Percentiles rank a stretch among this genome's conserved stretches.
phyloP scores from a whole-genome alignment of 768 basidiomycete species.

The Coprinellus aureogranulatus region DNA sequence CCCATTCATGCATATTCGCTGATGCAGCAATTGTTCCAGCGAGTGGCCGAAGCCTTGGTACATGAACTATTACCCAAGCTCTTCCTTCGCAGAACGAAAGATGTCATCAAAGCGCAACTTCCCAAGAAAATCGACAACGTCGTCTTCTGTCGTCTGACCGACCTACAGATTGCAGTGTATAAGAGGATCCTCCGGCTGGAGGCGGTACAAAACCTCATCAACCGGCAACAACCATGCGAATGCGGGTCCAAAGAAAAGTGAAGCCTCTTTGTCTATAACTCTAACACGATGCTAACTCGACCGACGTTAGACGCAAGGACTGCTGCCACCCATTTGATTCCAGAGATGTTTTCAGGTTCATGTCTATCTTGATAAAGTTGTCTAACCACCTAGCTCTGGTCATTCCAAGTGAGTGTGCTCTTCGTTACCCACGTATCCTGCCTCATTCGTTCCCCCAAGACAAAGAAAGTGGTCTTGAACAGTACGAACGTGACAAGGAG shows the following conservation, averaged over 20 bases:
- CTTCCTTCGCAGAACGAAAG: slow-evolving; percentile 82
- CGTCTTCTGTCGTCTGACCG: slow-evolving; percentile 87
- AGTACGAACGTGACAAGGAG: slow-evolving; percentile 60
- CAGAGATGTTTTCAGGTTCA: slow-evolving; percentile 71
- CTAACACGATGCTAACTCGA: neutral
- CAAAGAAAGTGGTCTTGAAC: too few relatives aligned
- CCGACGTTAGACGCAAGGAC: slow-evolving; percentile 32
- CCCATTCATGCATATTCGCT: neutral
- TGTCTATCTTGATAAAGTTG: slow-evolving; percentile 79
- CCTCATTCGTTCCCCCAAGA: too few relatives aligned
- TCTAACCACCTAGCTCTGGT: slow-evolving; percentile 88
- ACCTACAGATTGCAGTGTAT: slow-evolving; percentile 69
- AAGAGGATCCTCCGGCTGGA: slow-evolving; percentile 62
- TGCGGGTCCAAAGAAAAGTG: slow-evolving; percentile 66
- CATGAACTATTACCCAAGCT: slow-evolving; percentile 74
- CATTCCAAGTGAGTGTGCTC: slow-evolving; percentile 57
- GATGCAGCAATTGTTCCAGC: slow-evolving; percentile 29
- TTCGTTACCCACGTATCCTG: too few relatives aligned
- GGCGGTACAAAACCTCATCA: slow-evolving; percentile 68
- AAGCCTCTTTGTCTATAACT: neutral
- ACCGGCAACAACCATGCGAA: slow-evolving; percentile 67
- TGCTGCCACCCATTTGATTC: slow-evolving; percentile 50
- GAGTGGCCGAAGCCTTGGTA: slow-evolving; percentile 59
- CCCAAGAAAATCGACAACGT: slow-evolving; percentile 88
- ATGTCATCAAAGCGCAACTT: slow-evolving; percentile 72